Evolutionary conservation across 2,329 filamentous ascomycete species (phyloP), one percentile per base, ranked within the genome.

Genomic region (Fusarium sp.): DNA sequence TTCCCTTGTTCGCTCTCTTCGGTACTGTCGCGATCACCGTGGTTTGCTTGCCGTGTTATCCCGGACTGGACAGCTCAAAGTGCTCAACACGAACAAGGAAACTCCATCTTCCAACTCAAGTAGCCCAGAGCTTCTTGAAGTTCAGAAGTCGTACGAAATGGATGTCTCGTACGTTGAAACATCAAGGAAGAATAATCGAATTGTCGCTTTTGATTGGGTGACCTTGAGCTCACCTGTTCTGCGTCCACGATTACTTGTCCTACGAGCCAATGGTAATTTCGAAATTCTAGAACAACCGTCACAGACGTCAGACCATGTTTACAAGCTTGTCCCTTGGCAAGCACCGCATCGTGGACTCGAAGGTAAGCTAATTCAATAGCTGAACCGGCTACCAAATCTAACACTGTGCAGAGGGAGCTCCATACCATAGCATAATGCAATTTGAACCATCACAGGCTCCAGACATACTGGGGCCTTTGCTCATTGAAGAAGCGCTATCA

Each of bases 191-290:
- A 80, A 82, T 64, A 84, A 88, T 51, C 81, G 84, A 17, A 87
- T 89, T 29, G 84, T 89, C 8, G 88, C 86, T 0, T 89, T 89
- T 70, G 87, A 89, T 70, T 89, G 87, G 86, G 76, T 88, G 9
- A 88, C 84, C 4, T 76, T 88, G 42, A 78, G 81, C 10, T 84
- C 83, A 4, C 77, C 84, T 4, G 79, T 80, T 13, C 69, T 87
- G 44, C 81, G 81, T 21, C 84, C 85, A 27, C 80, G 86, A n/a
- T 75, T 86, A 35, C 71, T 89, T 21, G 84, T 85, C 2, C 72
- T 89, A 23, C 80, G 86, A 23, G 84, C 84, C 31, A 88, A 83
- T 60, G 85, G 86, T 15, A 78, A 76, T 13, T 86, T 88, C 68
- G 84, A 87, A 27, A 85, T 89, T 15, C 71, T 89, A 23, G 83